Evolutionary conservation across 352 stramenopile genomes (phyloP).

Genomic region (Phytophthora citricola): DNA sequence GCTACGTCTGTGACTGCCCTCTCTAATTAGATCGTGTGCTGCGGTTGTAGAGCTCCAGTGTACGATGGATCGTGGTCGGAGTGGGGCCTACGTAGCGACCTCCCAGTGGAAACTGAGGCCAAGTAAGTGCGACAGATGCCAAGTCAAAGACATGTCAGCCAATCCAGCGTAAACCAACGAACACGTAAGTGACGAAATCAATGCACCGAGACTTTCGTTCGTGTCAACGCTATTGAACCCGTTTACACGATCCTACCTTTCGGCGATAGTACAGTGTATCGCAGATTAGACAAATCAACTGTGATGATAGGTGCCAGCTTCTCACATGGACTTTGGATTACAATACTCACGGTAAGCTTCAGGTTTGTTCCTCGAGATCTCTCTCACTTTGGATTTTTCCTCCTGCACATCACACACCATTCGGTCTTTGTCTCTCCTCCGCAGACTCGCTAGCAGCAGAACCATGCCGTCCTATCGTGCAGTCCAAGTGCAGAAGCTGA

Average conservation of each 20-base stretch:
- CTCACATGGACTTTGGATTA: slow-evolving; percentile 17
- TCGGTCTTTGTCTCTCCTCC: neutral
- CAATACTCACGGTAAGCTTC: neutral
- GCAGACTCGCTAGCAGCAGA: neutral
- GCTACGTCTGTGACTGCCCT: neutral
- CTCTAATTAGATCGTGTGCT: slow-evolving; percentile 9
- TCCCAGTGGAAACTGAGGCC: slow-evolving; percentile 50
- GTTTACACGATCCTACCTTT: slow-evolving; percentile 20
- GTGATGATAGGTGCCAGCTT: slow-evolving; percentile 20
- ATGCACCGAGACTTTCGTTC: slow-evolving; percentile 12
- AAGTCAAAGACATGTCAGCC: slow-evolving; percentile 7
- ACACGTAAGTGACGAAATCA: slow-evolving; percentile 12
- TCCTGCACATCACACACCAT: slow-evolving; percentile 12
- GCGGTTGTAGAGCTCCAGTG: slow-evolving; percentile 57
- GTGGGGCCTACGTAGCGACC: slow-evolving; percentile 73
- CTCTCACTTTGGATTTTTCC: slow-evolving; percentile 19
- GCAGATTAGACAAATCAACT: slow-evolving; percentile 24
- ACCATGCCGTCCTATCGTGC: slow-evolving; percentile 38
- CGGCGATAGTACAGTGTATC: slow-evolving; percentile 1
- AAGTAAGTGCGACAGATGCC: slow-evolving; percentile 7
- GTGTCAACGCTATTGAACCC: slow-evolving; percentile 18
- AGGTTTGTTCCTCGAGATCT: neutral
- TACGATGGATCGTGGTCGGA: slow-evolving; percentile 93
- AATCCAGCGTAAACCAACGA: slow-evolving; percentile 6
- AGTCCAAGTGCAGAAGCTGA: slow-evolving; percentile 41